These are phyloP conservation scores for Oryza longistaminata DNA, from an alignment of 176 grass and related monocot species.

Conservation along the genomic window DNA sequence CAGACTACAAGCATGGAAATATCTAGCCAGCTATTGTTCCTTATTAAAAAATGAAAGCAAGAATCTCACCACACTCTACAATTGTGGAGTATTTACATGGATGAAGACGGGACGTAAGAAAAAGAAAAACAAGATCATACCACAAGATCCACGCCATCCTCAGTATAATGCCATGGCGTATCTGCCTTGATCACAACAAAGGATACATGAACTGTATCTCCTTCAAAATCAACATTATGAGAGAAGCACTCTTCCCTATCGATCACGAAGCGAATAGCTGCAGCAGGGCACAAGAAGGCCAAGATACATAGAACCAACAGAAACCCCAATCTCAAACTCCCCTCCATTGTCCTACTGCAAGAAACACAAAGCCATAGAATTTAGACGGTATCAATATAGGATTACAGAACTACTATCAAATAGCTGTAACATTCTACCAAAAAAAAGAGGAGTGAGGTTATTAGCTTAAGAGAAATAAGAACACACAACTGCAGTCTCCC, in stretches of 20 bases:
- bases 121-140: constrained; percentile 38
- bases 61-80: neutral
- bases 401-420: neutral
- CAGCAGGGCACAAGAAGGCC: constrained; percentile 29
- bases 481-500: neutral
- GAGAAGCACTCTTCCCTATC: constrained; percentile 97
- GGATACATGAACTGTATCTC: constrained; percentile 77
- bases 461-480: neutral
- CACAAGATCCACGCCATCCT: constrained; percentile 92
- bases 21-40: neutral
- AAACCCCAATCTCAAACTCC: constrained; percentile 27
- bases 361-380: neutral
- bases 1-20: too few species aligned
- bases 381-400: neutral
- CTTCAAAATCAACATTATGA: constrained; percentile 75
- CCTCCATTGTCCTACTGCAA: constrained; percentile 46
- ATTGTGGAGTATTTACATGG: neutral
- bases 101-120: neutral
- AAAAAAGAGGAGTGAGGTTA: neutral
- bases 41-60: neutral
- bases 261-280: constrained; percentile 86
- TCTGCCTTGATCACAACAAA: constrained; percentile 95
- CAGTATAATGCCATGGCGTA: constrained; percentile 81
- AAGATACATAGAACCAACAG: constrained; percentile 38
- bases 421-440: neutral